A percentile compares a stretch with the other conserved stretches of the same genome.
Conservation (phyloP, 2,329 filamentous ascomycete genomes). For the Alternaria sp. region DNA sequence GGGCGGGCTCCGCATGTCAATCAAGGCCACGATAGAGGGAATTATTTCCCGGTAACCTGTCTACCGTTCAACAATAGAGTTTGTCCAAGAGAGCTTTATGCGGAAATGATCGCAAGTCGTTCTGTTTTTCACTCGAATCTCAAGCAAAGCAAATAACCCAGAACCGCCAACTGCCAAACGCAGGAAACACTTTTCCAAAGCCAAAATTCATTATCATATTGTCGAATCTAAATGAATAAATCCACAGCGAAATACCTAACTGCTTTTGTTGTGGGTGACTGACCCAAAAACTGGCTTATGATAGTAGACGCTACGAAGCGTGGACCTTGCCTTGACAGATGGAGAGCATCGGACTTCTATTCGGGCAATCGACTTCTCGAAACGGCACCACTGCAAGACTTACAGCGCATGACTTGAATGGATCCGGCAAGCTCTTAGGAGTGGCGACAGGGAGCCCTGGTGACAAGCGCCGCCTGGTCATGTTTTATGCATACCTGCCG, state of each 20-base stretch:
- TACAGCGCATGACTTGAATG: background rate
- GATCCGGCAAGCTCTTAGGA: background rate
- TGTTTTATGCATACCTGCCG: background rate
- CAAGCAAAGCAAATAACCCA: background rate
- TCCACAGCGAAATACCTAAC: background rate
- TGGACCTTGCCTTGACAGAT: slow-evolving; percentile 5
- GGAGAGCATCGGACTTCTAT: slow-evolving; percentile 1
- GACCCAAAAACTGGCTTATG: background rate
- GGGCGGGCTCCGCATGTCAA: slow-evolving; percentile 2
- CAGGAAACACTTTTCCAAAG: background rate
- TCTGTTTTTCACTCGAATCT: background rate
- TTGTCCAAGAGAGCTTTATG: background rate
- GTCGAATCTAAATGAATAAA: background rate
- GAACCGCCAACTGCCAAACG: background rate
- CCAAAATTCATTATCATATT: background rate
- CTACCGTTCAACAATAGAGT: background rate
- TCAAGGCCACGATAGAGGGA: slow-evolving; percentile 3
- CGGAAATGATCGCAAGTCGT: background rate
- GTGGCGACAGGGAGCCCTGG: slow-evolving; percentile 1
- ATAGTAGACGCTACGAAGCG: background rate
- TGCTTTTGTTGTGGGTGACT: background rate
- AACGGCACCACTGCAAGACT: slow-evolving; percentile 3
- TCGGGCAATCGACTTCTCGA: slow-evolving; percentile 7
- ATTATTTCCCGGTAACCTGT: background rate
- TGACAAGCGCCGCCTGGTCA: slow-evolving; percentile 2